Evolutionary conservation across 495 filamentous ascomycete species (phyloP), one percentile per base, ranked within the genome.

Genomic region (Glutinoglossum americanum): DNA sequence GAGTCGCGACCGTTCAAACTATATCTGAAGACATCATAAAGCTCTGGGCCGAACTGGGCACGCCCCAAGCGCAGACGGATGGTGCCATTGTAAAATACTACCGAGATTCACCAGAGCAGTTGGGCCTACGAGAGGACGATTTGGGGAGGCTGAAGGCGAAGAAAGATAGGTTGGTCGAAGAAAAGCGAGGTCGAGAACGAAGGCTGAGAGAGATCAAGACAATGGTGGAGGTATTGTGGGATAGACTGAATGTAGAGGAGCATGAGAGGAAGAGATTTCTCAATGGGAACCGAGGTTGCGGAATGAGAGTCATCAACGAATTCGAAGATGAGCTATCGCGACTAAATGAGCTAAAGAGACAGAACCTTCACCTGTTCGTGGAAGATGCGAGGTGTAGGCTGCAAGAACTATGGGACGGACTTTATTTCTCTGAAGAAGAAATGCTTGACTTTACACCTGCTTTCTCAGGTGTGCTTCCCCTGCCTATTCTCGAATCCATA

Each of bases 391-490:
- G 93, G 44, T 84, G 75, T 71, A 84, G 84, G 59, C 76, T 99
- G 11, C 88, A 93, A 64, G 89, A 92, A 63, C 78, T 99, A 1
- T 99, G 92, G 92, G 90, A 97, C 65, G 73, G 77, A 8, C 72
- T 99, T 4, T 97, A 88, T 69, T 87, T 89, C 66, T 94, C 88
- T 0, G 92, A 99, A 67, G 90, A 96, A 63, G 92, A 99, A 67
- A 96, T 95, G 85, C 75, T 94, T 56, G 89, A 96, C 59, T 99
- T 97, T 60, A 87, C 89, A 3, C 90, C 93, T 3, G 89, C 88
- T 0, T 94, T 94, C 66, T 93, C 87, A 0, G 80, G 82, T 72
- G 74, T 76, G 55, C 76, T 21, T 21, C 25, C 25, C 30, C 7
- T 51, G 23, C 19, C 39, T 10, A 1, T 6, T 39, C 15, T 15